Evolutionary conservation across 2,329 filamentous ascomycete species (phyloP), one percentile per base, ranked within the genome.

Genomic region (Furcasterigmium sp.): DNA sequence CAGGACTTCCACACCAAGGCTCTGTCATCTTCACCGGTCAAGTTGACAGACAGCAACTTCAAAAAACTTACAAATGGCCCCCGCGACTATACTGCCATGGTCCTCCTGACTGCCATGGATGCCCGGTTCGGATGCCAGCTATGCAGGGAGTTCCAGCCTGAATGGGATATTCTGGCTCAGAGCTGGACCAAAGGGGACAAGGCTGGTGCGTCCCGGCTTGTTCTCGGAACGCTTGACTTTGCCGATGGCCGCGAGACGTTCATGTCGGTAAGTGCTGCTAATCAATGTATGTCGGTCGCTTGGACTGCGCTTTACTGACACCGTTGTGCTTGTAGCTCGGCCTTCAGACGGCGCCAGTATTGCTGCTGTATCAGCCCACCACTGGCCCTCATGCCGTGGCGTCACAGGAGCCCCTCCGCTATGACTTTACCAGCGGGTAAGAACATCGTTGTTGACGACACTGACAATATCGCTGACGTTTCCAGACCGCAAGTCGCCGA

Each of bases 211-310:
- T 85, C 82, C 21, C 77, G 84, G 48, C 56, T 95, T 51, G 63
- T 97, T 36, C 94, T 91, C 66, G 84, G 80, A 19, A 91, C 87
- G 7, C 68, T 98, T 55, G 93, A 98, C 65, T 98, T 98, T 60
- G 64, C 75, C 32, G 83, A 95, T 55, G 93, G 93, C 37, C 86
- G 86, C 59, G 77, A 81, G 15, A 84, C 85, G 3, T 98, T 98
- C 57, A 80, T 95, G 69, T 87, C 86, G 68, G 91, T 96, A 73
- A 51, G 74, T 56, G 19, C 8, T 15, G 11, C 43, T 36, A 8
- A 36, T 28, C n/a, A n/a, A n/a, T n/a, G n/a, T n/a, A n/a, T n/a
- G n/a, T n/a, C n/a, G n/a, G n/a, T n/a, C n/a, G n/a, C n/a, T n/a
- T 11, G n/a, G 11, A 25, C 29, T 13, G 37, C 11, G 14, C 3